A percentile compares a stretch with the other conserved stretches of the same genome.
phyloP scores from a whole-genome alignment of 805 yeast species.

The Komagataella populi region DNA sequence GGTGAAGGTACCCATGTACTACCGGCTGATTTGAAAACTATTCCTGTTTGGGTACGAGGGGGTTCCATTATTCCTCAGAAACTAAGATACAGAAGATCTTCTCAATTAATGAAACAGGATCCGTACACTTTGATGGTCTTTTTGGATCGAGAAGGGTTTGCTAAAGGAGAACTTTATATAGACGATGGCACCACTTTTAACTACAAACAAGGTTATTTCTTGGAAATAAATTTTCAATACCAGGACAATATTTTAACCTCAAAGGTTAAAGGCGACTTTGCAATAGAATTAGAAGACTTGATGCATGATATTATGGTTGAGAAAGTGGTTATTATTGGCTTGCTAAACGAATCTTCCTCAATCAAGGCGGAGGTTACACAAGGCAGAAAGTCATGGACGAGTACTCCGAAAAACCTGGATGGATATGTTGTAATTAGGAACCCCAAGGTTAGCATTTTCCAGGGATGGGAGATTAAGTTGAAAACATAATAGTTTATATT shows the following conservation, averaged over 20 bases:
- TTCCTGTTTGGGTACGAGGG: conserved; percentile 68
- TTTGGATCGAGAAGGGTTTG: conserved; percentile 26
- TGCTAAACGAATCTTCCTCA: conserved; percentile 6
- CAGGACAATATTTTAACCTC: conserved; percentile 19
- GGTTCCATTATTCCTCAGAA: conserved; percentile 61
- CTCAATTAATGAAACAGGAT: conserved; percentile 61
- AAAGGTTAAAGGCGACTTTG: conserved; percentile 8
- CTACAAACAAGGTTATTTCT: conserved; percentile 35
- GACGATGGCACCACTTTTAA: conserved; percentile 78
- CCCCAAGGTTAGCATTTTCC: conserved; percentile 30
- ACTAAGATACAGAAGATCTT: conserved; percentile 68
- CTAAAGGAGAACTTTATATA: conserved; percentile 45
- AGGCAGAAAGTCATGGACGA: conserved; percentile 16
- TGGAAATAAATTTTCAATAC: conserved; percentile 27
- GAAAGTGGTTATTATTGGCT: conserved; percentile 36
- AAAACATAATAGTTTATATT: not conserved
- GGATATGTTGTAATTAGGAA: conserved; percentile 24
- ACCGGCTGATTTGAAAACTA: conserved; percentile 36
- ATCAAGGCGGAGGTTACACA: conserved; percentile 21
- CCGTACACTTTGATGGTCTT: conserved; percentile 71
- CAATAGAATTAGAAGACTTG: conserved; percentile 8
- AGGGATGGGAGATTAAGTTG: not conserved
- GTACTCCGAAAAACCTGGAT: not conserved
- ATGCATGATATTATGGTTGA: conserved; percentile 33
- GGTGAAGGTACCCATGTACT: conserved; percentile 26